A percentile compares a stretch with the other conserved stretches of the same genome.
Evolutionary conservation across 331 rosid species (phyloP).

Genomic region (Prunus yedoensis): DNA sequence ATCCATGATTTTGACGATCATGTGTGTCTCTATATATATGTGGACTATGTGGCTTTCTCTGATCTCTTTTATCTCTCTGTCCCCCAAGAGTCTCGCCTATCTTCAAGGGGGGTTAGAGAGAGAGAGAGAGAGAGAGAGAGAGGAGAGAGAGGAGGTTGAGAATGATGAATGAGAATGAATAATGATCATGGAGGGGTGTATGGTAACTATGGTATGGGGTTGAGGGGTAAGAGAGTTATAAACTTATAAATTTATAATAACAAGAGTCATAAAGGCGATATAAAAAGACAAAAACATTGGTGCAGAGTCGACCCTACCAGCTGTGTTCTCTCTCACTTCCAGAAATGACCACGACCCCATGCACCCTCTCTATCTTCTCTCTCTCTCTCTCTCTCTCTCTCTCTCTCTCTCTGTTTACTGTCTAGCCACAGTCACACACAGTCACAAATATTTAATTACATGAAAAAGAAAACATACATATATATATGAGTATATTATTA

Average conservation of each 20-base stretch:
- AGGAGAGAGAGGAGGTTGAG: not conserved
- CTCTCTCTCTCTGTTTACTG: not conserved
- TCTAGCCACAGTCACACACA: not conserved
- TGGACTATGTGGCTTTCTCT: not conserved
- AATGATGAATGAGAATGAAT: constrained; percentile 44
- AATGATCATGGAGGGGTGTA: constrained; percentile 19
- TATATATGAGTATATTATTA: too few species aligned
- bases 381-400: not conserved
- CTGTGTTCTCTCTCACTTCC: constrained; percentile 64
- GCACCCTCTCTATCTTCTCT: constrained; percentile 42
- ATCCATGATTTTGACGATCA: not conserved
- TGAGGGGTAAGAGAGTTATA: constrained; percentile 36
- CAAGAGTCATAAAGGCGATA: constrained; percentile 36
- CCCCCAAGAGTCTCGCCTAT: constrained; percentile 80
- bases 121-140: constrained; percentile 13
- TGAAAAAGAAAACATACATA: not conserved
- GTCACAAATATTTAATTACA: not conserved
- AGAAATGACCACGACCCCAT: constrained; percentile 91
- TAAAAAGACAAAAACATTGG: constrained; percentile 62
- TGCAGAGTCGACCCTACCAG: constrained; percentile 64
- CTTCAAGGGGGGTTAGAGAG: constrained; percentile 48
- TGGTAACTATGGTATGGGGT: constrained; percentile 22
- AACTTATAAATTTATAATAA: constrained; percentile 31
- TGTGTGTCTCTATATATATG: not conserved
- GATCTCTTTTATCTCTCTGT: constrained; percentile 3